phyloP scores from a whole-genome alignment of 1,139 yeast species.

The Saccharomycopsis phalli region DNA sequence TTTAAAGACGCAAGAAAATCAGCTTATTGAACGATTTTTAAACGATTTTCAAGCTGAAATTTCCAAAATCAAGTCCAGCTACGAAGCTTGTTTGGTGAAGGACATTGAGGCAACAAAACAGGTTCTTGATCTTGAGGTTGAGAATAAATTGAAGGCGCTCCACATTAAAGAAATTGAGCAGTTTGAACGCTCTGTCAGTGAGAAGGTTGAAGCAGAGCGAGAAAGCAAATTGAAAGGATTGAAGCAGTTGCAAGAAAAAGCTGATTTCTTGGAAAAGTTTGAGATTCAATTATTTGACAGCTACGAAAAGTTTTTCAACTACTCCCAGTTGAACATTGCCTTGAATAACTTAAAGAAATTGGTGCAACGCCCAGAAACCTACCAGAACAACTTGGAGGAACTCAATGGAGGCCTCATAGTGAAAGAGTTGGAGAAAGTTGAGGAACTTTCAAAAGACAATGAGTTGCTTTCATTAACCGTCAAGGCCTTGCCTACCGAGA shows the following conservation, averaged over 20 bases:
- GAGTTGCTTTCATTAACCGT: constrained; percentile 28
- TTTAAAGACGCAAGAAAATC: constrained; percentile 26
- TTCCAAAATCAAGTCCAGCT: constrained; percentile 52
- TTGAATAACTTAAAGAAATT: constrained; percentile 38
- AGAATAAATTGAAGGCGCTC: constrained; percentile 65
- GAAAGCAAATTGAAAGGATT: constrained; percentile 69
- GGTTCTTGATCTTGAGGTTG: constrained; percentile 65
- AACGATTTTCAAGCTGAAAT: constrained; percentile 56
- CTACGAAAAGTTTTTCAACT: constrained; percentile 46
- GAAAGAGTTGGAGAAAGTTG: constrained; percentile 30
- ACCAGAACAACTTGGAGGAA: constrained; percentile 24
- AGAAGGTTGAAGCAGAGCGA: constrained; percentile 72
- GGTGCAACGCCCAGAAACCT: constrained; percentile 28
- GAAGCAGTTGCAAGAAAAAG: constrained; percentile 47
- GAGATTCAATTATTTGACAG: constrained; percentile 47
- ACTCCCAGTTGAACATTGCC: constrained; percentile 48
- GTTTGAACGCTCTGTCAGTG: constrained; percentile 55
- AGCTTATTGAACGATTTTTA: constrained; percentile 39
- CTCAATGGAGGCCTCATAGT: constrained; percentile 29
- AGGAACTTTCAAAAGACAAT: constrained; percentile 32
- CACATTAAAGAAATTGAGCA: constrained; percentile 65
- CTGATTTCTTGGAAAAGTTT: constrained; percentile 50
- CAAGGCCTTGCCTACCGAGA: constrained; percentile 39
- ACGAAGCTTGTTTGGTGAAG: constrained; percentile 46
- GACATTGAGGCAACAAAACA: constrained; percentile 67